A percentile compares a stretch with the other conserved stretches of the same genome.
These are phyloP conservation scores for Eucalyptus caleyi DNA, from an alignment of 345 rosid genomes.

Conservation along the genomic window DNA sequence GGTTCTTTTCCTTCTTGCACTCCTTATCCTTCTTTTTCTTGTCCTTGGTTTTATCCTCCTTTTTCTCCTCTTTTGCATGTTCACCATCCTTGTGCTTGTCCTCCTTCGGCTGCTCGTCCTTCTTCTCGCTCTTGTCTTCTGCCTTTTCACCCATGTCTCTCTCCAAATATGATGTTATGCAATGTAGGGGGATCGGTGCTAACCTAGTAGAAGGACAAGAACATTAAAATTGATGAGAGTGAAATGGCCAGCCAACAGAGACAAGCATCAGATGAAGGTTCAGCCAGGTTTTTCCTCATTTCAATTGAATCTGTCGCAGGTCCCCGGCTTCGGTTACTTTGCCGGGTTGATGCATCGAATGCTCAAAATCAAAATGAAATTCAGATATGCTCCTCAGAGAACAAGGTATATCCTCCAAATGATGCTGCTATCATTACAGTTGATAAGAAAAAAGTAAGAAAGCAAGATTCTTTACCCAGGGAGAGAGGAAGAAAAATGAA, in stretches of 20 bases:
- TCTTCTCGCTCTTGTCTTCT: constrained; percentile 2
- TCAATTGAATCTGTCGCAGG: not conserved
- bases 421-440: not conserved
- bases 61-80: constrained; percentile 7
- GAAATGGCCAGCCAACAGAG: not conserved
- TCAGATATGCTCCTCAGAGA: not conserved
- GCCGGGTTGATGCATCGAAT: not conserved
- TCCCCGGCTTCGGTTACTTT: not conserved
- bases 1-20: constrained; percentile 33
- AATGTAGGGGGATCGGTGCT: not conserved
- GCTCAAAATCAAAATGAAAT: not conserved
- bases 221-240: not conserved
- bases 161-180: not conserved
- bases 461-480: not conserved
- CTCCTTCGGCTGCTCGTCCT: constrained; percentile 1
- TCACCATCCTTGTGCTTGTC: constrained; percentile 16
- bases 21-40: constrained; percentile 25
- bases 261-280: not conserved
- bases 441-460: not conserved
- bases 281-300: not conserved
- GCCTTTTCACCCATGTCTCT: constrained; percentile 19
- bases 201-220: not conserved
- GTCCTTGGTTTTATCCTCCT: constrained; percentile 7
- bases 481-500: not conserved
- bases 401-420: not conserved